A percentile compares a stretch with the other conserved stretches of the same genome.
Conservation (phyloP, 2,329 filamentous ascomycete genomes). For the Celoporthe dispersa region DNA sequence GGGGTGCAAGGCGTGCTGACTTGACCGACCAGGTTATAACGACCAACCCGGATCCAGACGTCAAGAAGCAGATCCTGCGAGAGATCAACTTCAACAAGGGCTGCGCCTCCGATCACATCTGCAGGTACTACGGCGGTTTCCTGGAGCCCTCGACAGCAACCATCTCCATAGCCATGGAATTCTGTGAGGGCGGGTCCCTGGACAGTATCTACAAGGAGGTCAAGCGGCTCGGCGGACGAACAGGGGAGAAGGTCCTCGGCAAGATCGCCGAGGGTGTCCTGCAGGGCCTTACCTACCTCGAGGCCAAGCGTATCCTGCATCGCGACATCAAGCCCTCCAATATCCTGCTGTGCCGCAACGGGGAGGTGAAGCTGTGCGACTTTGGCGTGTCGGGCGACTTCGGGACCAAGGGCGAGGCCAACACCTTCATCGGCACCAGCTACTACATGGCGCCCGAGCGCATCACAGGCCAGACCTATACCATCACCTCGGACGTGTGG, state of each 20-base stretch:
- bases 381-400: conserved; percentile 98
- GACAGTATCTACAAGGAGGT: conserved; percentile 98
- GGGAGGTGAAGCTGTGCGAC: conserved; percentile 96
- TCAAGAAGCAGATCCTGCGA: conserved; percentile 97
- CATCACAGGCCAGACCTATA: conserved; percentile 97
- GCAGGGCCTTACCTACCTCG: conserved; percentile 90
- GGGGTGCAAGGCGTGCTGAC: conserved; percentile 31
- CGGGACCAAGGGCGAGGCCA: conserved; percentile 96
- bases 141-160: conserved; percentile 95
- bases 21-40: conserved; percentile 77
- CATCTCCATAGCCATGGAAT: conserved; percentile 99
- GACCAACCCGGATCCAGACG: conserved; percentile 94
- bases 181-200: conserved; percentile 93
- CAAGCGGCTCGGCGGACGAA: conserved; percentile 90
- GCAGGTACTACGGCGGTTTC: conserved; percentile 95
- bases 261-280: conserved; percentile 96
- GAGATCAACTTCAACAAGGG: conserved; percentile 98
- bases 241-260: conserved; percentile 94
- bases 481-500: conserved; percentile 98
- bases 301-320: conserved; percentile 96
- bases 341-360: conserved; percentile 88
- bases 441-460: conserved; percentile 99
- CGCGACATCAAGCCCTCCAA: conserved; percentile 99
- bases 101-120: conserved; percentile 94
- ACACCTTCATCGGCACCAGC: conserved; percentile 97